These are phyloP conservation scores for Daldinia bambusicola DNA, from an alignment of 495 filamentous ascomycete genomes.

Conservation along the genomic window DNA sequence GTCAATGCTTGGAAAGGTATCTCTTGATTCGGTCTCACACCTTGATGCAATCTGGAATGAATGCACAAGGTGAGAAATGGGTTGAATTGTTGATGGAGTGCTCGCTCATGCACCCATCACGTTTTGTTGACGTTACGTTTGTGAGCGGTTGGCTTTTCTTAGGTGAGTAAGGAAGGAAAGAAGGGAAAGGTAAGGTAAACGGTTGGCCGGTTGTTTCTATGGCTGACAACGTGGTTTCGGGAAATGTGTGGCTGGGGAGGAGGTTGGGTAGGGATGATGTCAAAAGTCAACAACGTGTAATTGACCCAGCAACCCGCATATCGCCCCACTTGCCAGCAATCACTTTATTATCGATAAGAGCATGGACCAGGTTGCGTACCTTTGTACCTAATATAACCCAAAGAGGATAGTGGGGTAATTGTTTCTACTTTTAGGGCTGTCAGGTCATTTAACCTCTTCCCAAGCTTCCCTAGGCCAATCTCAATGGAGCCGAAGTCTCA, in stretches of 20 bases:
- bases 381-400: conserved; percentile 15
- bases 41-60: conserved; percentile 10
- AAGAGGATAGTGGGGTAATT: conserved; percentile 21
- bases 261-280: conserved; percentile 43
- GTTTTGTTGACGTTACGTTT: conserved; percentile 24
- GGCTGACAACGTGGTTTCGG: conserved; percentile 23
- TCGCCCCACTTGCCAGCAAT: conserved; percentile 8
- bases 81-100: conserved; percentile 1
- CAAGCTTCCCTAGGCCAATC: neutral
- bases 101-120: conserved; percentile 25
- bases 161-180: conserved; percentile 4
- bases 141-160: conserved; percentile 6
- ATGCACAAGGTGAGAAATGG: conserved; percentile 32
- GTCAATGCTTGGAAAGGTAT: conserved; percentile 5
- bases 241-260: conserved; percentile 43
- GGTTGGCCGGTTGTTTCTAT: conserved; percentile 47
- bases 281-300: conserved; percentile 45
- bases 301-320: conserved; percentile 44
- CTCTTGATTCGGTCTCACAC: conserved; percentile 16
- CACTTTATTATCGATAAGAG: conserved; percentile 11
- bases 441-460: conserved; percentile 6
- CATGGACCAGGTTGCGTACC: neutral
- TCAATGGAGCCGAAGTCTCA: conserved; percentile 12
- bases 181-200: neutral
- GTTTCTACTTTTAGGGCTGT: neutral